phyloP scores from a whole-genome alignment of 1,284 basidiomycete genomes.

The Cronartium quercuum region DNA sequence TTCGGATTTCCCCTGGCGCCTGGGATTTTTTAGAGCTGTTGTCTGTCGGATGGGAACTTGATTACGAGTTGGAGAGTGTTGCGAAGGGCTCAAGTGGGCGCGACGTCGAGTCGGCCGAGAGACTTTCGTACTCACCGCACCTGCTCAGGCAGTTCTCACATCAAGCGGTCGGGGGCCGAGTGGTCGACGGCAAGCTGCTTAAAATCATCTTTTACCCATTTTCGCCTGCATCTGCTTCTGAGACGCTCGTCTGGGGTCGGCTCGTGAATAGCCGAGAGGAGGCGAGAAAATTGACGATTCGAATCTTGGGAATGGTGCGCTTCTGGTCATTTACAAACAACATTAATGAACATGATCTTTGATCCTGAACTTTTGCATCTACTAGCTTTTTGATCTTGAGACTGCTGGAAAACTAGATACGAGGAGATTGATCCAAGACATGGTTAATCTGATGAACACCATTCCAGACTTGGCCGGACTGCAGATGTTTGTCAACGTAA shows the following conservation, averaged over 20 bases:
- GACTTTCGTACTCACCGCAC: constrained; percentile 6
- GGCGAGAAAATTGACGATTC: constrained; percentile 18
- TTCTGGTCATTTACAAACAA: background rate
- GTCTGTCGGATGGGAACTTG: constrained; percentile 24
- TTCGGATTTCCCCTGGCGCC: constrained; percentile 7
- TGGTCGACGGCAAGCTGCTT: constrained; percentile 4
- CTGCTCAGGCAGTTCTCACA: constrained; percentile 16
- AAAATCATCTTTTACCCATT: constrained; percentile 33
- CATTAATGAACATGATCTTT: background rate
- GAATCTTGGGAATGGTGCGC: constrained; percentile 20
- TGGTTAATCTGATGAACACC: background rate
- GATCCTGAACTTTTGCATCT: background rate
- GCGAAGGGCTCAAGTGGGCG: background rate
- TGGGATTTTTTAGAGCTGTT: constrained; percentile 28
- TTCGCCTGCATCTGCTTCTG: background rate
- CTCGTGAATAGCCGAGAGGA: background rate
- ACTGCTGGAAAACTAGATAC: background rate
- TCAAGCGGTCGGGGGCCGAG: background rate
- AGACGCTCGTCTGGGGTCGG: constrained; percentile 8
- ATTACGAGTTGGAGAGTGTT: constrained; percentile 1
- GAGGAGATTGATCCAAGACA: background rate
- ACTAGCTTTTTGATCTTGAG: background rate
- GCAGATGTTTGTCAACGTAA: background rate
- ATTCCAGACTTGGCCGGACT: background rate
- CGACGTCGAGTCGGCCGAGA: background rate